Base-by-base conservation (phyloP, 192 early-diverging fungal species). In the Phycomyces nitens region DNA sequence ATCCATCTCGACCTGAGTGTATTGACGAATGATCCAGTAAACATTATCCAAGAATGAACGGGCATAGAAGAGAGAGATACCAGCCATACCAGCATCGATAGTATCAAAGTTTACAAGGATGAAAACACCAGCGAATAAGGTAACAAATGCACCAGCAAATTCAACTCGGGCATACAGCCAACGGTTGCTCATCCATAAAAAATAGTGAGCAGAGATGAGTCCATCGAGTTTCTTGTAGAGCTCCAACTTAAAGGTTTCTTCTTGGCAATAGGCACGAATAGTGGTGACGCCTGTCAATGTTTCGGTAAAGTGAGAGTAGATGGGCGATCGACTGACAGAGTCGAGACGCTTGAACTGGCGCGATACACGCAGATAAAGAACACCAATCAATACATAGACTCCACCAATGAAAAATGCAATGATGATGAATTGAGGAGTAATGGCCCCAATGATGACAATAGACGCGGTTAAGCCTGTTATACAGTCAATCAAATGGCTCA, bases 321-420 rank as follows among this genome's bases (percentile, higher is more conserved):
- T 84, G 5, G 94, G 91, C 24, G 81, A 81, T 64, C 85, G 81
- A 8, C 88, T 81, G 29, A 86, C 80, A 1, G 89, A 87, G 76
- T 95, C 90, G 10, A 95, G 71, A 24, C 96, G 86, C 83, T 98
- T 95, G 49, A 97, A 73, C 67, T 97, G 93, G 52, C 96, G 83
- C 5, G 92, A 90, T 8, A 88, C 80, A 5, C 77, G 80, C 51
- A 96, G 74, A 58, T 94, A 97, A 65, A 84, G 84, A 0, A 70
- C 43, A 20, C 87, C 88, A 58, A 95, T 75, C 42, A 76, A 57
- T 8, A 80, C 72, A 65, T 88, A 95, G 20, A 86, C 22, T 12
- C 57, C 56, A 7, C 80, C 65, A 24, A 90, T 80, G 60, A 85
- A 65, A 21, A 77, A 57, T 2, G 85, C 85, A 10, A 88, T 78